Conservation (phyloP, 768 basidiomycete genomes). For the Vishniacozyma victoriae region DNA sequence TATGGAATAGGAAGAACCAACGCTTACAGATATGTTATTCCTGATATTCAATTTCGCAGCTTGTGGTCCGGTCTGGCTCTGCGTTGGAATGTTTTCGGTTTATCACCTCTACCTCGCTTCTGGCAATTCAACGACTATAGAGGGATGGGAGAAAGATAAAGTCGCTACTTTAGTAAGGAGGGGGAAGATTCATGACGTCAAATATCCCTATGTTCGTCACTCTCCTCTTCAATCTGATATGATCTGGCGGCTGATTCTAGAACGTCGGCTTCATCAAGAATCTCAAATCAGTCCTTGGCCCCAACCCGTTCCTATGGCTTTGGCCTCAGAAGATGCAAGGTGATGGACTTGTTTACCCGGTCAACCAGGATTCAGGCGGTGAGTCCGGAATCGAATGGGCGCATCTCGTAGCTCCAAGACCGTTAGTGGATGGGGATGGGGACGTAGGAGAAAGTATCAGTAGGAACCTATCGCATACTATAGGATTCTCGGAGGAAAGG, state of each 20-base stretch:
- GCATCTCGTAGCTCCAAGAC: constrained; percentile 21
- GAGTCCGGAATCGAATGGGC: constrained; percentile 38
- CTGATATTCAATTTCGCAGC: constrained; percentile 81
- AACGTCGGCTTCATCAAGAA: constrained; percentile 72
- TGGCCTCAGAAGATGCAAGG: constrained; percentile 66
- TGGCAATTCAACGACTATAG: constrained; percentile 88
- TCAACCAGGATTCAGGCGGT: constrained; percentile 53
- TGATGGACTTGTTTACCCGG: constrained; percentile 68
- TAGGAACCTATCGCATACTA: not conserved
- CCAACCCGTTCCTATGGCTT: constrained; percentile 72
- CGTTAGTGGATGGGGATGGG: not conserved
- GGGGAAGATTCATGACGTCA: constrained; percentile 82
- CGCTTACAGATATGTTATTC: constrained; percentile 65
- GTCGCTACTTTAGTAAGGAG: constrained; percentile 74
- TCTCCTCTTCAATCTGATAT: constrained; percentile 11
- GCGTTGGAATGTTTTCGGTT: constrained; percentile 84
- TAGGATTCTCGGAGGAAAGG: constrained; percentile 2
- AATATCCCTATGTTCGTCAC: constrained; percentile 79
- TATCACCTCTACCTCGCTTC: constrained; percentile 77
- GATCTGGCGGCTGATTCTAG: too few relatives aligned
- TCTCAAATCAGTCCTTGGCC: constrained; percentile 69
- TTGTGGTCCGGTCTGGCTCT: constrained; percentile 75
- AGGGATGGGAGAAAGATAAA: constrained; percentile 97
- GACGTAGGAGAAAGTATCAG: not conserved
- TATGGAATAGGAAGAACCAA: constrained; percentile 69